Evolutionary conservation across 495 filamentous ascomycete species (phyloP), one percentile per base, ranked within the genome.

Genomic region (Cenococcum geophilum): DNA sequence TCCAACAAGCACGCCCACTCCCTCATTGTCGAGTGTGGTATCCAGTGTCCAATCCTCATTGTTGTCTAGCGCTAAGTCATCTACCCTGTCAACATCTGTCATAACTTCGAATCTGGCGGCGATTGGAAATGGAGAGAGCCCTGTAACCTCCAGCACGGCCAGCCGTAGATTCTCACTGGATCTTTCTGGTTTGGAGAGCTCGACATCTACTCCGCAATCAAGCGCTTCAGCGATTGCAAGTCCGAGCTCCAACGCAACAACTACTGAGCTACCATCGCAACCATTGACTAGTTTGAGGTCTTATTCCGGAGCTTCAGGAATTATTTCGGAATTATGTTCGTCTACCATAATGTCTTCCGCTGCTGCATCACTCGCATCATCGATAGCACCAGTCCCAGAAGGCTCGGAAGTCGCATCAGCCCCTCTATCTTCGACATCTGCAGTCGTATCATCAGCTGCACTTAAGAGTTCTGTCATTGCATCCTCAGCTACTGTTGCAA

Each of bases 91-190:
- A 16, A 52, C 49, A 23, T 32, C 49, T 1, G 1, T 49, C 16
- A 8, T n/a, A 52, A 0, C 21, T 16, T 23, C 49, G 18, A 9
- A 6, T 10, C 9, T 23, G 10, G 20, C 20, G 8, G 49, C 49
- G 1, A 9, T 25, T 25, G 49, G 49, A 23, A 32, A 52, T n/a
- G 49, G 49, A 16, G 49, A 32, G 25, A 32, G 14, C 8, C 6
- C 49, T 52, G 18, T 10, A 45, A 45, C 14, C 40, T 4, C 18
- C 22, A 27, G 49, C 25, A 32, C 21, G 8, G 21, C 10, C 49
- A 52, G 49, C 49, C 21, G 49, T 10, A 52, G 23, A n/a, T 52
- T 52, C 23, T 23, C 49, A 18, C 23, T 52, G 9, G 20, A 52
- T 25, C 9, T 52, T 8, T 27, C 49, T 32, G 25, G 49, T 23